Conservation (phyloP, 805 yeast species). For the Huiozyma naganishii region DNA sequence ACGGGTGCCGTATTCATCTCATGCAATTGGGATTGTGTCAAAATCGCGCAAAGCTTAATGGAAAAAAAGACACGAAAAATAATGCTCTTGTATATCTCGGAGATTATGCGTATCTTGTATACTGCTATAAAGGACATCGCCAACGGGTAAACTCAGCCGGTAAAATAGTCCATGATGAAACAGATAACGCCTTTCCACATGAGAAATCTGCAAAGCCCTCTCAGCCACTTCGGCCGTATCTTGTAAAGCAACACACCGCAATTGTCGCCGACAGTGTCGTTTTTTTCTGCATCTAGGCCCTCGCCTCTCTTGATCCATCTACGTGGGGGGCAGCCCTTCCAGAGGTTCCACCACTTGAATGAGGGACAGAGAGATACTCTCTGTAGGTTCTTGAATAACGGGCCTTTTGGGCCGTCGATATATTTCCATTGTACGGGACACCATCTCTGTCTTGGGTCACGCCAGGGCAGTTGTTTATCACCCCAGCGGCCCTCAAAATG, state of each 20-base stretch:
- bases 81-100: too few species aligned
- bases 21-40: too few species aligned
- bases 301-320: constrained; percentile 67
- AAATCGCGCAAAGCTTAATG: too few species aligned
- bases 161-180: constrained; percentile 37
- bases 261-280: constrained; percentile 50
- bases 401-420: constrained; percentile 91
- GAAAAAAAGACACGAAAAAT: too few species aligned
- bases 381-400: constrained; percentile 63
- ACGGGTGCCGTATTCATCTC: too few species aligned
- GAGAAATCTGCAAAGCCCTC: constrained; percentile 35
- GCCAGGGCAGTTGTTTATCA: constrained; percentile 51
- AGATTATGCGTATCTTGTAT: not conserved
- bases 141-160: constrained; percentile 16
- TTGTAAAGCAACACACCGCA: constrained; percentile 59
- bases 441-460: constrained; percentile 75
- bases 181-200: constrained; percentile 60
- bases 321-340: constrained; percentile 74
- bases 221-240: constrained; percentile 42
- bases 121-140: not conserved
- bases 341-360: constrained; percentile 86
- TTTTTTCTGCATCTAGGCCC: constrained; percentile 65
- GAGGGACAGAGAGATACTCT: constrained; percentile 71
- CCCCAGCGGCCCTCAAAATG: constrained; percentile 83
- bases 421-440: constrained; percentile 83